Evolutionary conservation across 2,329 filamentous ascomycete species (phyloP).

Genomic region (Knufia fluminis): DNA sequence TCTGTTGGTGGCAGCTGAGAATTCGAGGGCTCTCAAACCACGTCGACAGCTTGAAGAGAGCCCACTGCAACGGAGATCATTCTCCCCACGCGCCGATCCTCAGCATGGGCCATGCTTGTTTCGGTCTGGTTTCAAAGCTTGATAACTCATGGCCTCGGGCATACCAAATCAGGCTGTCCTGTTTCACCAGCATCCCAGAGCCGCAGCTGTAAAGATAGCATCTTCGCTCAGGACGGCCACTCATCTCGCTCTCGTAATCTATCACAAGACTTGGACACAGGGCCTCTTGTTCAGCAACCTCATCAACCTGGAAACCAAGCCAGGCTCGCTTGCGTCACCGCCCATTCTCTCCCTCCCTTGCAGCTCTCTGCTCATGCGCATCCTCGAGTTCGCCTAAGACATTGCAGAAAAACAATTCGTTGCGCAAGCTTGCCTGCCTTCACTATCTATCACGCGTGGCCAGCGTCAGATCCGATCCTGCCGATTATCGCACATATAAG

Average conservation of each 20-base stretch:
- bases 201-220: not conserved
- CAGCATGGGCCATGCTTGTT: not conserved
- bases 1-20: too few relatives aligned
- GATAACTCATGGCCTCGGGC: not conserved
- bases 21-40: too few relatives aligned
- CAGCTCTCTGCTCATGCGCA: not conserved
- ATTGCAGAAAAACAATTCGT: not conserved
- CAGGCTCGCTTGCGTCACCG: constrained; percentile 14
- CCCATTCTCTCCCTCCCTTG: not conserved
- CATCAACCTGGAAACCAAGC: constrained; percentile 9
- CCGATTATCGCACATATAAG: not conserved
- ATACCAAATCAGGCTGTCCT: constrained; percentile 1
- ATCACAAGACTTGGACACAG: constrained; percentile 7
- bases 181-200: not conserved
- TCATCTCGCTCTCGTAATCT: not conserved
- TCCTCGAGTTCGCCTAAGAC: not conserved
- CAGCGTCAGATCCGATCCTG: not conserved
- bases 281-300: constrained; percentile 11
- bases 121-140: not conserved
- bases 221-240: not conserved
- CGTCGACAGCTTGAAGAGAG: too few relatives aligned
- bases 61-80: not conserved
- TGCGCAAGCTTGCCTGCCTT: not conserved
- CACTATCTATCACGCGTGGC: not conserved
- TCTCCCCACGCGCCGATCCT: not conserved